Evolutionary conservation across 2,329 filamentous ascomycete genomes (phyloP).

Genomic region (Fusarium mexicanum): DNA sequence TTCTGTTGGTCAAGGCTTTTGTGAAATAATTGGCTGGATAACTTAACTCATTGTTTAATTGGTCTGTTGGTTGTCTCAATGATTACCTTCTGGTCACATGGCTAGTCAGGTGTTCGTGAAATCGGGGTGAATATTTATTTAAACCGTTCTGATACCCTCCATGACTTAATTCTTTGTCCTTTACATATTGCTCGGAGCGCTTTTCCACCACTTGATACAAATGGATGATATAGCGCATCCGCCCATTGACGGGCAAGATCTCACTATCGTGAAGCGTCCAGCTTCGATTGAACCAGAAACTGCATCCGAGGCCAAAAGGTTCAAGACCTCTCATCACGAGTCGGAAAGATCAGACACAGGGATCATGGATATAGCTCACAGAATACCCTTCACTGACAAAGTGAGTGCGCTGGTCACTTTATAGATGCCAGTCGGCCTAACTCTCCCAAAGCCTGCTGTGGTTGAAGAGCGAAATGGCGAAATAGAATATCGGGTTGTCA

Average conservation of each 20-base stretch:
- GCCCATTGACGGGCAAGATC: not conserved
- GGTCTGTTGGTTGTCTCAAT: not conserved
- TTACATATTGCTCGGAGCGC: not conserved
- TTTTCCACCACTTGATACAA: not conserved
- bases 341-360: not conserved
- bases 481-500: conserved; percentile 97
- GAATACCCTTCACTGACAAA: conserved; percentile 85
- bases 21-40: not conserved
- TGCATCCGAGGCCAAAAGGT: not conserved
- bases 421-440: conserved; percentile 45
- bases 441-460: conserved; percentile 73
- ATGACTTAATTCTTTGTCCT: not conserved
- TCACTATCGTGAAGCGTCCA: not conserved
- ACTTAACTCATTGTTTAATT: not conserved
- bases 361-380: not conserved
- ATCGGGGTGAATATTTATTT: not conserved
- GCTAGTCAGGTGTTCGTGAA: not conserved
- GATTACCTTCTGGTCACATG: not conserved
- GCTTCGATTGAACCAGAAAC: not conserved
- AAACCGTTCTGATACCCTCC: not conserved
- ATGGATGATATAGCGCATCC: not conserved
- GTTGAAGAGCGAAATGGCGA: conserved; percentile 92
- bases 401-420: conserved; percentile 43
- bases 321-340: not conserved
- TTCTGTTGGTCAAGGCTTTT: not conserved